Evolutionary conservation across 2,329 filamentous ascomycete species (phyloP).

Genomic region (Nigrospora oryzae): DNA sequence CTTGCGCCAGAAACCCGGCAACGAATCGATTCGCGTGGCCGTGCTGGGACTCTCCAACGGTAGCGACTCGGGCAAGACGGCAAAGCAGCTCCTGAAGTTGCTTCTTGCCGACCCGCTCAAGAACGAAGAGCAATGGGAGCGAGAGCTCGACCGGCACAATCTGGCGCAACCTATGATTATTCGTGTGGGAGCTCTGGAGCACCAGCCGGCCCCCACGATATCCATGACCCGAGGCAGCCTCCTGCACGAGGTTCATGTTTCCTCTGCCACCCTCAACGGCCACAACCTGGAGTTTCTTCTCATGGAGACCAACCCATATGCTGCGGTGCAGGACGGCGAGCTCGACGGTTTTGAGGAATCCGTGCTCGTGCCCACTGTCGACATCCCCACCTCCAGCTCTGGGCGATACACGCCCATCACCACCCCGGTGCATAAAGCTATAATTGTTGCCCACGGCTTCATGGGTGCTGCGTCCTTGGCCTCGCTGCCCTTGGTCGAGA

Average conservation of each 20-base stretch:
- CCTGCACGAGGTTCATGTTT: slow-evolving; percentile 51
- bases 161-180: slow-evolving; percentile 53
- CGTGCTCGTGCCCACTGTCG: slow-evolving; percentile 67
- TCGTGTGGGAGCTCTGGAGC: slow-evolving; percentile 35
- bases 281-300: slow-evolving; percentile 58
- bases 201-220: slow-evolving; percentile 28
- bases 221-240: slow-evolving; percentile 31
- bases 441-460: slow-evolving; percentile 68
- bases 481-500: slow-evolving; percentile 28
- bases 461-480: slow-evolving; percentile 52
- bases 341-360: slow-evolving; percentile 47
- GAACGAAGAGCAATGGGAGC: slow-evolving; percentile 58
- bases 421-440: slow-evolving; percentile 75
- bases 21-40: slow-evolving; percentile 51
- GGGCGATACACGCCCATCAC: slow-evolving; percentile 59
- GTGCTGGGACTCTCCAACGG: slow-evolving; percentile 39
- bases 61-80: slow-evolving; percentile 33
- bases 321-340: slow-evolving; percentile 28
- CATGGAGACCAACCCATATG: slow-evolving; percentile 41
- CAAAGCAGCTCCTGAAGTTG: slow-evolving; percentile 59
- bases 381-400: slow-evolving; percentile 56
- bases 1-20: slow-evolving; percentile 44
- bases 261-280: slow-evolving; percentile 52
- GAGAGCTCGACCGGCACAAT: slow-evolving; percentile 44
- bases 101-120: slow-evolving; percentile 63